Evolutionary conservation across 2,329 filamentous ascomycete species (phyloP), one percentile per base, ranked within the genome.

Genomic region (Exophiala sp.): DNA sequence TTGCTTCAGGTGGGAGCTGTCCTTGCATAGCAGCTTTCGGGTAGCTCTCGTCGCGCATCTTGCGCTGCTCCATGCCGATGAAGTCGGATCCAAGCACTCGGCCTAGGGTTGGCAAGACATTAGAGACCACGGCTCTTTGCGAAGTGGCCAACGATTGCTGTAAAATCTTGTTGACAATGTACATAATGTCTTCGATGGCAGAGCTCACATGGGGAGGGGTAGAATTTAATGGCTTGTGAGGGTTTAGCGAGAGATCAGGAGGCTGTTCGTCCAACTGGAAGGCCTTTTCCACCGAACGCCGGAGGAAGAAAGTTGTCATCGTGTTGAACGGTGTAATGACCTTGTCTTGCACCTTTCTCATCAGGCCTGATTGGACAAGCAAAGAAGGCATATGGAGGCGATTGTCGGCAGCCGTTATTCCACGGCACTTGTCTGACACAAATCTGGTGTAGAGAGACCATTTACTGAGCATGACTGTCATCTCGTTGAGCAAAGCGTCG

Each of bases 151-250:
- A 74, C 0, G 88, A 86, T 58, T 91, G 84, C 57, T 94, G 85
- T 6, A 97, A 76, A 27, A 97, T 86, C 43, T 91, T 85, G 65
- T 94, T 95, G 65, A 95, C 87, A 61, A 98, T 96, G 69, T 97
- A 98, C 91, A 98, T 97, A 63, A 97, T 89, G 70, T 96, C 93
- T 71, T 98, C 93, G 7, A 98, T 90, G 0, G 91, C 90, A 1
- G 90, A 89, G 37, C 93, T 91, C 62, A 98, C 95, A 64, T 88
- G 94, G 0, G 93, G 93, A 2, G 88, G 80, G 60, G 89, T 88
- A 50, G 83, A 79, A 45, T 85, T 81, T 37, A 95, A 74, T 2
- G 84, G 75, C 62, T 78, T 86, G 62, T 78, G 83, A 35, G 84
- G 75, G 63, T 83, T 88, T 27, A 98, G 74, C 0, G 86, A 86